Evolutionary conservation across 75 land plant genomes (phyloP).

Genomic region (Sequoiadendron giganteum): DNA sequence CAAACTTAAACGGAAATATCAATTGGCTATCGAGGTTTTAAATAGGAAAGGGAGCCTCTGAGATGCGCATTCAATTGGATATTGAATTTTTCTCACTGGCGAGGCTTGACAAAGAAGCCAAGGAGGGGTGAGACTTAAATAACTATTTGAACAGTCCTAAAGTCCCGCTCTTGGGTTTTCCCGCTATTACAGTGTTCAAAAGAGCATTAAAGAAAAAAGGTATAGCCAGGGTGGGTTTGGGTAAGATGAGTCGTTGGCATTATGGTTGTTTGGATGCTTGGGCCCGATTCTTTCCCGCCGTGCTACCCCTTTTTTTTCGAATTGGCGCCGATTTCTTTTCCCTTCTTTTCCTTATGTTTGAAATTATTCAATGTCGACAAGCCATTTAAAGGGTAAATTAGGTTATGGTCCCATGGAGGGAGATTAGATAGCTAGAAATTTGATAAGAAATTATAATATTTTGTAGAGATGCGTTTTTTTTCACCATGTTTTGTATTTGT

Average conservation of each 20-base stretch:
- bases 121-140: not conserved
- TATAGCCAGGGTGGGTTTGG: not conserved
- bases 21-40: not conserved
- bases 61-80: not conserved
- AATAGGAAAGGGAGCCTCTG: not conserved
- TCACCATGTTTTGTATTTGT: no score
- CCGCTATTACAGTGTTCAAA: not conserved
- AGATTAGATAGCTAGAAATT: no score
- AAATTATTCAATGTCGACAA: no score
- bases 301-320: not conserved
- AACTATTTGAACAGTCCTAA: not conserved
- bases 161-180: conserved; percentile 7
- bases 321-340: not conserved
- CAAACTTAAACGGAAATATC: no score
- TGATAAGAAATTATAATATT: no score
- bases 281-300: not conserved
- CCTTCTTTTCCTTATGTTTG: not conserved
- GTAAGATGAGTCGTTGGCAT: not conserved
- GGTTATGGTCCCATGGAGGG: no score
- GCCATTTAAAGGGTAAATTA: no score
- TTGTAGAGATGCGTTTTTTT: no score
- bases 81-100: not conserved
- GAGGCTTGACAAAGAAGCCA: not conserved
- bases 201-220: not conserved
- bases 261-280: not conserved